Evolutionary conservation across 495 filamentous ascomycete species (phyloP).

Genomic region (Penicillium psychrofluorescens): DNA sequence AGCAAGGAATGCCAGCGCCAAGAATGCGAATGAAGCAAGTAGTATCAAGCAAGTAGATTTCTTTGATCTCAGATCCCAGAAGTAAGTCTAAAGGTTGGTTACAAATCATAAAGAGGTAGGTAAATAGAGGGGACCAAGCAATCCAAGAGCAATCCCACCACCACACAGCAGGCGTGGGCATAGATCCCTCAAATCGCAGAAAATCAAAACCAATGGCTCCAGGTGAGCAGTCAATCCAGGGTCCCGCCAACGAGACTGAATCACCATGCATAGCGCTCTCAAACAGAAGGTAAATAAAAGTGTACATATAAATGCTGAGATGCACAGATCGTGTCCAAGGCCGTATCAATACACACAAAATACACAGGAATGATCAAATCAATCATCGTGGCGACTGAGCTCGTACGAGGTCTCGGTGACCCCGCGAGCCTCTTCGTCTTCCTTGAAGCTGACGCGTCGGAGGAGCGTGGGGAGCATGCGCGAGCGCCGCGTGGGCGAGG

Average conservation of each 20-base stretch:
- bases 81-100: too few relatives aligned
- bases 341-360: constrained; percentile 20
- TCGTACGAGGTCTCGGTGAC: constrained; percentile 36
- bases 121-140: too few relatives aligned
- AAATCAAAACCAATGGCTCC: constrained; percentile 12
- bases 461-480: constrained; percentile 33
- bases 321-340: constrained; percentile 20
- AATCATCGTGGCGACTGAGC: constrained; percentile 34
- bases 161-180: too few relatives aligned
- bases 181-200: not conserved
- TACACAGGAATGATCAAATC: constrained; percentile 11
- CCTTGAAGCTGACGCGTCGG: constrained; percentile 37
- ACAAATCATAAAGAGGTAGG: too few relatives aligned
- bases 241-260: constrained; percentile 17
- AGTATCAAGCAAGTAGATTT: too few relatives aligned
- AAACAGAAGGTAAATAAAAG: constrained; percentile 11
- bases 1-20: too few relatives aligned
- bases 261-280: constrained; percentile 24
- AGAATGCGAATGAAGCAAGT: too few relatives aligned
- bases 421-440: constrained; percentile 33
- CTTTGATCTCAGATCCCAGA: too few relatives aligned
- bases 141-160: too few relatives aligned
- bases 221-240: constrained; percentile 16
- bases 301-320: constrained; percentile 21
- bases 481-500: constrained; percentile 28